A percentile compares a stretch with the other conserved stretches of the same genome.
phyloP scores from a whole-genome alignment of 1,139 yeast genomes.

The Saccharomyces uvarum region DNA sequence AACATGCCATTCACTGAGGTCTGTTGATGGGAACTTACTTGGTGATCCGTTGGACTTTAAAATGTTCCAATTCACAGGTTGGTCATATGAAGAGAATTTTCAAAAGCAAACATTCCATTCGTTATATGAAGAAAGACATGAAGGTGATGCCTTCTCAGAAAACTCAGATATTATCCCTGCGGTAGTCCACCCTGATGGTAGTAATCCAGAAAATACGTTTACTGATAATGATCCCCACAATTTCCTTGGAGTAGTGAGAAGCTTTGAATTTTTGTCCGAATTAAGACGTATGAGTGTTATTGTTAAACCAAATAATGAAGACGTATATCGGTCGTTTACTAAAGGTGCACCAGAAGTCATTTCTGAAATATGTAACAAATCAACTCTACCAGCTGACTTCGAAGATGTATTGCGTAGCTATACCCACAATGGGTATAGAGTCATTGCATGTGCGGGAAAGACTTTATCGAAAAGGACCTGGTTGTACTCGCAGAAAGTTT shows the following conservation, averaged over 20 bases:
- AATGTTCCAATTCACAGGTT: slow-evolving; percentile 83
- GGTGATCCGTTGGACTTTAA: slow-evolving; percentile 93
- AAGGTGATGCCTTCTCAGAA: slow-evolving; percentile 36
- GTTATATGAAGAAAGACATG: slow-evolving; percentile 32
- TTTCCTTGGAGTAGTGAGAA: slow-evolving; percentile 51
- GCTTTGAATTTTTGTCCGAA: slow-evolving; percentile 77
- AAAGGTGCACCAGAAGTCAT: slow-evolving; percentile 99
- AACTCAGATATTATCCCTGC: slow-evolving; percentile 40
- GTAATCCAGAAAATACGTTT: slow-evolving; percentile 23
- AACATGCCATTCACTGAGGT: slow-evolving; percentile 79
- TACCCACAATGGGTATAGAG: slow-evolving; percentile 90
- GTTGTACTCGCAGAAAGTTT: slow-evolving; percentile 37
- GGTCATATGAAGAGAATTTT: slow-evolving; percentile 65
- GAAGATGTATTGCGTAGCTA: slow-evolving; percentile 69
- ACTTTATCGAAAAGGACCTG: slow-evolving; percentile 38
- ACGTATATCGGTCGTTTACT: slow-evolving; percentile 47
- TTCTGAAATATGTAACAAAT: slow-evolving; percentile 62
- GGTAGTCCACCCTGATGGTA: slow-evolving; percentile 39
- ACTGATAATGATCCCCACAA: slow-evolving; percentile 34
- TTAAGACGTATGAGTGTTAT: slow-evolving; percentile 88
- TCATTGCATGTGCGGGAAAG: slow-evolving; percentile 87
- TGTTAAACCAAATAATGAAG: slow-evolving; percentile 38
- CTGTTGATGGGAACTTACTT: slow-evolving; percentile 67
- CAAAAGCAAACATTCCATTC: slow-evolving; percentile 34
- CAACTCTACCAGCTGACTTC: slow-evolving; percentile 65